Evolutionary conservation across 257 asterid species (phyloP), one percentile per base, ranked within the genome.

Genomic region (Plantago ovata): DNA sequence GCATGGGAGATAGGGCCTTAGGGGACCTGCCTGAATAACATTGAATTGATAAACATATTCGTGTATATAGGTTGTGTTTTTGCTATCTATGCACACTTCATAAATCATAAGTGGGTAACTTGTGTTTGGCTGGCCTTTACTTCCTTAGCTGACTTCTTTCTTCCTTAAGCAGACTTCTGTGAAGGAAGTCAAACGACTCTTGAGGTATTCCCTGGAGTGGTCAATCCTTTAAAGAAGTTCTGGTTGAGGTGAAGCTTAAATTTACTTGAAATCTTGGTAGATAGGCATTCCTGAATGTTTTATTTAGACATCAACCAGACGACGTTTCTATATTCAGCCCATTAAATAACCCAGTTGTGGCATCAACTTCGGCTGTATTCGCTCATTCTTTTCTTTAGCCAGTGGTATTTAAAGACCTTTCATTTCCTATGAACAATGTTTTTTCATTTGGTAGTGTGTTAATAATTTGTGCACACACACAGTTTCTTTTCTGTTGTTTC

Each of bases 161-260:
- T 52, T 70, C 55, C 52, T 64, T 23, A 58, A 46, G 22, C 70
- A 67, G 72, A 58, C 66, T 48, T 64, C 48, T 45, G 40, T 40
- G 13, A 57, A 23, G 60, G 67, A 70, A 63, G 62, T 52, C 67
- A 24, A 42, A 49, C 54, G 23, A n/a, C 20, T 41, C 14, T 13
- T 54, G 64, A 50, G 69, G 55, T 46, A n/a, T 18, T 51, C 40
- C 51, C 14, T 28, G 33, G 63, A 12, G 33, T 20, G 32, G 22
- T 32, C 18, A 13, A 9, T 9, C 69, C 57, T 49, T 47, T 62
- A 69, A 62, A 48, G 60, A 58, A 13, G 24, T 22, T 62, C 51
- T 19, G 42, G 18, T 41, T 38, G 36, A 41, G 69, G 50, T 9
- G 24, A 20, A 20, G 33, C 48, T 46, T 13, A 19, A 9, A 13